Percentiles rank a stretch among this genome's conserved stretches.
Conservation (phyloP, 306 rosid species). For the Glycine latifolia region DNA sequence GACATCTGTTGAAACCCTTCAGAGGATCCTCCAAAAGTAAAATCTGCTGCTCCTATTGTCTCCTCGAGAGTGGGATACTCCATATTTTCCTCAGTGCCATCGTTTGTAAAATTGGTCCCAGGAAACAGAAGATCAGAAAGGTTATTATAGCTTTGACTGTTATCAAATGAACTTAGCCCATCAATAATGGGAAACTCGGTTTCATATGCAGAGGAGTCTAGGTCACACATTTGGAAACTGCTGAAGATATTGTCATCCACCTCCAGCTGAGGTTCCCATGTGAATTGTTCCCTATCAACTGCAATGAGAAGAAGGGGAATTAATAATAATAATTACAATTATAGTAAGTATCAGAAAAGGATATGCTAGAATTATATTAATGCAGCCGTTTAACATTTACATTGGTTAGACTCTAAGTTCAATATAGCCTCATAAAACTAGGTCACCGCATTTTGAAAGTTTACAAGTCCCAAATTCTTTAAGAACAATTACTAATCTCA, state of each 20-base stretch:
- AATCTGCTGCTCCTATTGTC: constrained; percentile 50
- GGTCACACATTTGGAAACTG: constrained; percentile 54
- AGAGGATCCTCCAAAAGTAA: constrained; percentile 49
- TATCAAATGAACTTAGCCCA: constrained; percentile 48
- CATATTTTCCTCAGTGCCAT: constrained; percentile 56
- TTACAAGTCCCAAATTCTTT: background rate
- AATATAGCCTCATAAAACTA: background rate
- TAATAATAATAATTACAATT: background rate
- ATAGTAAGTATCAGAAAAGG: background rate
- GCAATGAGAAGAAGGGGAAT: constrained; percentile 31
- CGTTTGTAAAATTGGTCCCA: constrained; percentile 57
- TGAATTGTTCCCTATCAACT: constrained; percentile 47
- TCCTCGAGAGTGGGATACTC: constrained; percentile 60
- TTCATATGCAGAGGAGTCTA: constrained; percentile 65
- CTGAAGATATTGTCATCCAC: constrained; percentile 55
- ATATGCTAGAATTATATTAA: constrained; percentile 15
- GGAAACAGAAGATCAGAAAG: constrained; percentile 55
- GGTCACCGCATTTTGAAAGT: background rate
- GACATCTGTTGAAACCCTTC: constrained; percentile 54
- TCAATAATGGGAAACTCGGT: constrained; percentile 53
- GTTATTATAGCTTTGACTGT: constrained; percentile 46
- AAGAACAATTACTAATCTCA: background rate
- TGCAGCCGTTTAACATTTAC: background rate
- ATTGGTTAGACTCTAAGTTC: background rate
- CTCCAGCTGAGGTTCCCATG: constrained; percentile 52